A percentile compares a stretch with the other conserved stretches of the same genome.
Evolutionary conservation across 306 rosid genomes (phyloP).

Genomic region (Cucurbita ficifolia): DNA sequence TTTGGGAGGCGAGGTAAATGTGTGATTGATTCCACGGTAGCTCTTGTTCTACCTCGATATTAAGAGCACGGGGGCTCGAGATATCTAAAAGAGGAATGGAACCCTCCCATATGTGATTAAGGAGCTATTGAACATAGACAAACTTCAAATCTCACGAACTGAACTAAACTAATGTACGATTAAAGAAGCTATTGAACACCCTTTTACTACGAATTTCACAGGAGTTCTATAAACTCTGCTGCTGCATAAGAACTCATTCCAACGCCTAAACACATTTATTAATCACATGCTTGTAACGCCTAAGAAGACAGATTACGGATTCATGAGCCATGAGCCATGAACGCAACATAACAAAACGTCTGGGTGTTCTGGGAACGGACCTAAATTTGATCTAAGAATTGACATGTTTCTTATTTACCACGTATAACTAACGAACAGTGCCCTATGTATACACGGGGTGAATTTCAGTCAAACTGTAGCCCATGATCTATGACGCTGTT

Average conservation of each 20-base stretch:
- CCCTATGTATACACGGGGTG: neutral
- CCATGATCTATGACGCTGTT: neutral
- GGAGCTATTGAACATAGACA: too few species aligned
- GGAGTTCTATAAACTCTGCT: neutral
- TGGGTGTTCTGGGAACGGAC: neutral
- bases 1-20: too few species aligned
- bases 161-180: too few species aligned
- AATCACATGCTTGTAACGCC: neutral
- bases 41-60: too few species aligned
- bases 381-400: neutral
- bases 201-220: neutral
- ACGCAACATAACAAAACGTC: neutral
- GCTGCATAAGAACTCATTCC: neutral
- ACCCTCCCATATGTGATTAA: too few species aligned
- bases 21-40: too few species aligned
- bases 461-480: neutral
- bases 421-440: neutral
- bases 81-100: too few species aligned
- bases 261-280: neutral
- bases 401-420: neutral
- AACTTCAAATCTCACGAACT: too few species aligned
- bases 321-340: neutral
- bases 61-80: too few species aligned
- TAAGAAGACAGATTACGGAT: neutral
- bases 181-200: too few species aligned